Evolutionary conservation across 306 rosid species (phyloP).

Genomic region (Cucurbita argyrosperma): DNA sequence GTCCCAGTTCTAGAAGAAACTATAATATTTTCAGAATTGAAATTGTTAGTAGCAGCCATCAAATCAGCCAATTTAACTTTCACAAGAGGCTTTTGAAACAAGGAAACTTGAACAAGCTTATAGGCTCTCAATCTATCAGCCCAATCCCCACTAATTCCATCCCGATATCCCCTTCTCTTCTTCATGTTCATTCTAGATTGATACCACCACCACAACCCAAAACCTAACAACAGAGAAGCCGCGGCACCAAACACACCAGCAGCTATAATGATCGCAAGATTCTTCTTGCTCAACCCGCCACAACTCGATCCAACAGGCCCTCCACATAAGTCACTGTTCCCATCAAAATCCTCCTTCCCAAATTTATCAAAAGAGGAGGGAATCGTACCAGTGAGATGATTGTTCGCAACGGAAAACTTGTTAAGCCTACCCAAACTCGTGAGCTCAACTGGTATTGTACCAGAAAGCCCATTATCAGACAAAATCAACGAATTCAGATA

Average conservation of each 20-base stretch:
- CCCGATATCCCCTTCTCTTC: constrained; percentile 31
- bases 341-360: constrained; percentile 34
- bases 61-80: constrained; percentile 78
- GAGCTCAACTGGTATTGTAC: constrained; percentile 50
- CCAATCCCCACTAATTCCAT: constrained; percentile 45
- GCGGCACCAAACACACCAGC: constrained; percentile 95
- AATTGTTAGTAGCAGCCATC: constrained; percentile 77
- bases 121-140: constrained; percentile 57
- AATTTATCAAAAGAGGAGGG: constrained; percentile 24
- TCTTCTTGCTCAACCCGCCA: constrained; percentile 74
- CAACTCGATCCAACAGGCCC: constrained; percentile 66
- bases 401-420: constrained; percentile 48
- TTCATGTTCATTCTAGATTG: constrained; percentile 38
- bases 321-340: constrained; percentile 71
- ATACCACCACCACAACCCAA: constrained; percentile 95
- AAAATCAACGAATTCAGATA: constrained; percentile 43
- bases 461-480: constrained; percentile 40
- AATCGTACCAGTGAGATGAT: constrained; percentile 43
- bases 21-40: constrained; percentile 39
- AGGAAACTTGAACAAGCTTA: constrained; percentile 66
- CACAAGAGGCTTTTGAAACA: constrained; percentile 87
- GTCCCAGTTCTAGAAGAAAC: constrained; percentile 66
- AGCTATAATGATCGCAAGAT: constrained; percentile 72
- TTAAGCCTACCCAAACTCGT: constrained; percentile 40
- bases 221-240: constrained; percentile 53